phyloP scores from a whole-genome alignment of 192 early-diverging fungal species.

The Backusella psychrophila region DNA sequence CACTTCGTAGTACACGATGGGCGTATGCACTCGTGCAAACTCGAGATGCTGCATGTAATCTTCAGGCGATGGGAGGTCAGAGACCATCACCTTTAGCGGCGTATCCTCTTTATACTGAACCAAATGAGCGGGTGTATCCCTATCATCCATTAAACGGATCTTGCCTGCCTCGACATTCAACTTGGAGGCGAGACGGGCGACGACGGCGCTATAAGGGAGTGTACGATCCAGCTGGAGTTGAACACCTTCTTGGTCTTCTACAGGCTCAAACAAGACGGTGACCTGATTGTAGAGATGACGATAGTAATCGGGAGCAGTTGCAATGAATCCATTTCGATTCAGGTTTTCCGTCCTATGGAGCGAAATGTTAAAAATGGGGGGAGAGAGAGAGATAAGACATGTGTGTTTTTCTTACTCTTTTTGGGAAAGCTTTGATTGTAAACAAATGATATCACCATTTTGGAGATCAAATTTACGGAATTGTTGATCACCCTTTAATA shows the following conservation, averaged over 20 bases:
- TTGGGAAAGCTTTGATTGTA: conserved; percentile 6
- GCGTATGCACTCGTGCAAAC: conserved; percentile 8
- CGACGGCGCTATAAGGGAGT: conserved; percentile 63
- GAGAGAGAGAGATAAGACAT: background rate
- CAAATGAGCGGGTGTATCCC: conserved; percentile 22
- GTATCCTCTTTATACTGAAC: conserved; percentile 8
- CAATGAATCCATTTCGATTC: background rate
- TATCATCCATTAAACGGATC: conserved; percentile 65
- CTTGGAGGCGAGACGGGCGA: conserved; percentile 59
- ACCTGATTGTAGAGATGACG: background rate
- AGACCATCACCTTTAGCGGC: conserved; percentile 37
- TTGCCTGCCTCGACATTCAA: conserved; percentile 62
- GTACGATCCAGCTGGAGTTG: conserved; percentile 53
- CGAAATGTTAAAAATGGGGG: background rate
- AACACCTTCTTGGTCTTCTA: conserved; percentile 8
- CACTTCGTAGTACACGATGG: conserved; percentile 79
- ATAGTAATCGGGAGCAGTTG: conserved; percentile 7
- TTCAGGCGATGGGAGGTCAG: background rate
- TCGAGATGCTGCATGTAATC: conserved; percentile 7
- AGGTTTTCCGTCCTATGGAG: conserved; percentile 25
- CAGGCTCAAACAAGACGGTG: background rate
- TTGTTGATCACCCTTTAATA: background rate
- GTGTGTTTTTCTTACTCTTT: conserved; percentile 10
- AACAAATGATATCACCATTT: conserved; percentile 18
- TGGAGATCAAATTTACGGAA: conserved; percentile 10